A percentile compares a stretch with the other conserved stretches of the same genome.
Conservation (phyloP, 2,329 filamentous ascomycete species). For the Capronia americana region DNA sequence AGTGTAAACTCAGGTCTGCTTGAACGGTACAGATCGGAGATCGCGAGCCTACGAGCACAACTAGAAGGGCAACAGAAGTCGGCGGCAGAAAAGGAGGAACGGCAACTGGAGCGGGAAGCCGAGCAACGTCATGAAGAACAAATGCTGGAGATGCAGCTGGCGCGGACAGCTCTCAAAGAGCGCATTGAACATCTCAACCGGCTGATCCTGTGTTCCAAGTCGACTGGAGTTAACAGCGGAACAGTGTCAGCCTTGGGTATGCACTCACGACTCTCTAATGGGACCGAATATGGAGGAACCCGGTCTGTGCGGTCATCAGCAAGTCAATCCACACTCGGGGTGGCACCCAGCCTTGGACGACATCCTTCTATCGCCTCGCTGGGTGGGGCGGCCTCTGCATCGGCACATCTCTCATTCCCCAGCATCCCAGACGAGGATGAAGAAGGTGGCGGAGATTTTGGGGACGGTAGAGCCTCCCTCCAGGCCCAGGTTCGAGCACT, state of each 20-base stretch:
- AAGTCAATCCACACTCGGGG: conserved; percentile 65
- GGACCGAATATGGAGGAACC: conserved; percentile 45
- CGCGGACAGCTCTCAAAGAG: conserved; percentile 93
- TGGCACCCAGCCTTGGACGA: conserved; percentile 63
- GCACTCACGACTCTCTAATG: conserved; percentile 65
- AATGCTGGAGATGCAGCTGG: conserved; percentile 97
- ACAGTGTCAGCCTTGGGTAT: conserved; percentile 72
- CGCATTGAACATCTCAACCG: conserved; percentile 96
- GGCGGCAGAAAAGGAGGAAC: conserved; percentile 66
- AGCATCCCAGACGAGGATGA: conserved; percentile 60
- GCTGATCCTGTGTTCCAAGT: conserved; percentile 93
- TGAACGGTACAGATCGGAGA: conserved; percentile 93
- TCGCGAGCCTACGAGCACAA: conserved; percentile 78
- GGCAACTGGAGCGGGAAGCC: conserved; percentile 78
- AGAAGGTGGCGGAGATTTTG: conserved; percentile 78
- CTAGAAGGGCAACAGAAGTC: conserved; percentile 80
- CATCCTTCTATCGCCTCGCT: conserved; percentile 71
- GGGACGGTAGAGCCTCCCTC: conserved; percentile 82
- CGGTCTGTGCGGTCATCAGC: conserved; percentile 72
- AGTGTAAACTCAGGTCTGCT: conserved; percentile 69
- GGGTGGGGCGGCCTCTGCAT: conserved; percentile 50
- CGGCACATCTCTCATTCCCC: conserved; percentile 43
- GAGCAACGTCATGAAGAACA: conserved; percentile 92
- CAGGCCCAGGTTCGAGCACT: conserved; percentile 87
- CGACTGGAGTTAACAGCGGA: conserved; percentile 87